phyloP scores from a whole-genome alignment of 345 rosid genomes.

The Acer saccharum region DNA sequence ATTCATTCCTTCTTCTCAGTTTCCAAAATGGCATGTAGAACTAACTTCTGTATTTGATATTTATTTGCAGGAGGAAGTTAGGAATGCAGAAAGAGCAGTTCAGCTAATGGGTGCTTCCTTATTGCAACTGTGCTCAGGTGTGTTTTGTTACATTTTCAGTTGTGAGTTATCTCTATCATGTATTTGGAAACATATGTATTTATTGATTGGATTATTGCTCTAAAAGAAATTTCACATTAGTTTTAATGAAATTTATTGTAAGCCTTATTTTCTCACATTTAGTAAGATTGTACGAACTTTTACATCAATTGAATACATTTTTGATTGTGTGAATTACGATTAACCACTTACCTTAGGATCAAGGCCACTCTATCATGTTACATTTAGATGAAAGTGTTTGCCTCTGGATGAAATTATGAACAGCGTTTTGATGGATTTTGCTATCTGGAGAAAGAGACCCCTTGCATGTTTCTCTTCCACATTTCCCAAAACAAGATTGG shows the following conservation, averaged over 20 bases:
- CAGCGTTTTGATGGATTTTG: background rate
- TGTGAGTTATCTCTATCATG: slow-evolving; percentile 1
- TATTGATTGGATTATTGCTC: background rate
- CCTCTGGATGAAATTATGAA: background rate
- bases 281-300: slow-evolving; percentile 2
- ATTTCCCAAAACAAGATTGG: background rate
- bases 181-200: background rate
- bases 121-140: slow-evolving; percentile 62
- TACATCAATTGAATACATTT: background rate
- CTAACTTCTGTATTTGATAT: slow-evolving; percentile 14
- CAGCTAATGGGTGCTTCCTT: slow-evolving; percentile 72
- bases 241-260: background rate
- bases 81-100: slow-evolving; percentile 71
- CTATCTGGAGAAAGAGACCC: background rate
- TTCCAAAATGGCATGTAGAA: background rate
- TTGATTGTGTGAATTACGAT: background rate
- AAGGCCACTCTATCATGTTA: background rate
- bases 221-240: background rate
- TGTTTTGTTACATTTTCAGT: slow-evolving; percentile 2
- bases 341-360: background rate
- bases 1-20: background rate
- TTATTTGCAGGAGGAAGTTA: slow-evolving; percentile 63
- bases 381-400: background rate
- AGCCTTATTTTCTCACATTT: background rate
- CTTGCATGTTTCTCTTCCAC: background rate